Conservation (phyloP, 2,329 filamentous ascomycete genomes). For the Nothomitra cinnamomea region DNA sequence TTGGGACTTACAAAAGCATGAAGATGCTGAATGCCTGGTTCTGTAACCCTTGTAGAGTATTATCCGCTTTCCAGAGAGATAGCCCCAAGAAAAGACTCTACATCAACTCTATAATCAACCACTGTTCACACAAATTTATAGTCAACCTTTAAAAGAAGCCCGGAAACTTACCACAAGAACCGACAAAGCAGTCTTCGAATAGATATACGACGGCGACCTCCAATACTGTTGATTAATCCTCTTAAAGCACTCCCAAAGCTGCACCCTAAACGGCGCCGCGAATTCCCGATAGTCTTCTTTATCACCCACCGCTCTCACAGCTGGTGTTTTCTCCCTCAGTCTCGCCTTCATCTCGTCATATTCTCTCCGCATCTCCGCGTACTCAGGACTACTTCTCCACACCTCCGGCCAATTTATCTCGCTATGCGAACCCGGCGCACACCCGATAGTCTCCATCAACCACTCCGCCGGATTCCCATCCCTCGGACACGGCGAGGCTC, state of each 20-base stretch:
- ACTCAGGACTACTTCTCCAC: constrained; percentile 21
- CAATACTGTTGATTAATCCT: constrained; percentile 47
- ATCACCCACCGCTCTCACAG: neutral
- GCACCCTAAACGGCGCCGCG: constrained; percentile 39
- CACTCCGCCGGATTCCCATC: constrained; percentile 37
- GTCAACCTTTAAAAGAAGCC: constrained; percentile 35
- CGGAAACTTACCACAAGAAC: constrained; percentile 40
- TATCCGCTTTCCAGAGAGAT: constrained; percentile 25
- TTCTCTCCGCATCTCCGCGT: constrained; percentile 18
- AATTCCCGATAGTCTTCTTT: constrained; percentile 32
- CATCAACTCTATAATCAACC: neutral
- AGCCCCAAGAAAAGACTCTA: constrained; percentile 19
- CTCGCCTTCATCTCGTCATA: constrained; percentile 23
- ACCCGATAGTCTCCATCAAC: constrained; percentile 42
- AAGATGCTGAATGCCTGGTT: constrained; percentile 32
- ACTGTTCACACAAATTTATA: constrained; percentile 9
- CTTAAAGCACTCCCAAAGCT: constrained; percentile 36
- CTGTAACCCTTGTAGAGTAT: constrained; percentile 25
- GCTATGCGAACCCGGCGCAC: too few species aligned
- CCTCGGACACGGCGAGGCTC: constrained; percentile 32
- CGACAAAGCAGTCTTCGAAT: constrained; percentile 26
- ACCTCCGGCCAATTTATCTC: constrained; percentile 27
- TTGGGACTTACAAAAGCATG: too few species aligned
- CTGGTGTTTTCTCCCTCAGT: too few species aligned
- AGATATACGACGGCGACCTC: constrained; percentile 42